phyloP scores from a whole-genome alignment of 2,329 filamentous ascomycete genomes.

The Aspergillus spinulosporus region DNA sequence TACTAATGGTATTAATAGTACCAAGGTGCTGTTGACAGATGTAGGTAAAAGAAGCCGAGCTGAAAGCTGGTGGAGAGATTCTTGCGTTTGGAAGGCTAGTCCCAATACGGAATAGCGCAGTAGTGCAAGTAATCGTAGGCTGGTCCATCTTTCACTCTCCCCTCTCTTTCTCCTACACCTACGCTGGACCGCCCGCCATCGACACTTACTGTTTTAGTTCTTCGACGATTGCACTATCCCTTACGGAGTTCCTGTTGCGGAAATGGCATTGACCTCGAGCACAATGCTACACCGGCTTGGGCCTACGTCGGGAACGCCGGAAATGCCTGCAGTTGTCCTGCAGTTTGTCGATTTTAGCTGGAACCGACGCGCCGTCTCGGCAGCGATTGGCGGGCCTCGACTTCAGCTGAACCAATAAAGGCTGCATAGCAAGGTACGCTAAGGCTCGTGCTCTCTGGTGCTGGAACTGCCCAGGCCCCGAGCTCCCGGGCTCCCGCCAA shows the following conservation, averaged over 20 bases:
- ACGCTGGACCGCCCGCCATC: too few relatives aligned
- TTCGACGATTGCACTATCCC: neutral
- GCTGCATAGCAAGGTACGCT: neutral
- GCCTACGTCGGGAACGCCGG: neutral
- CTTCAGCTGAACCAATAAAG: neutral
- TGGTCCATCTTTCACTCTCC: too few relatives aligned
- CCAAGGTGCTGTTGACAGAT: too few relatives aligned
- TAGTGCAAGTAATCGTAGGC: too few relatives aligned
- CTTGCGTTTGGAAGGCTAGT: too few relatives aligned
- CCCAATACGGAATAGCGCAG: too few relatives aligned
- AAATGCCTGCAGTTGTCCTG: neutral
- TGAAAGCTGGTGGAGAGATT: too few relatives aligned
- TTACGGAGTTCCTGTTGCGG: neutral
- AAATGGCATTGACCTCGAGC: neutral
- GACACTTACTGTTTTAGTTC: too few relatives aligned
- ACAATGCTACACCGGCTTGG: neutral
- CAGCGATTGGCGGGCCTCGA: neutral
- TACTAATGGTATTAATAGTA: too few relatives aligned
- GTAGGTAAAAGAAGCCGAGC: too few relatives aligned
- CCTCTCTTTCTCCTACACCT: too few relatives aligned
- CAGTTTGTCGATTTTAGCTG: neutral
- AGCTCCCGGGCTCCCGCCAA: neutral
- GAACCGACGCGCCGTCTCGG: neutral
- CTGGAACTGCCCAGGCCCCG: neutral
- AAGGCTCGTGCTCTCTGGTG: neutral